Evolutionary conservation across 202 grass and related monocot species (phyloP).

Genomic region (Digitaria exilis): DNA sequence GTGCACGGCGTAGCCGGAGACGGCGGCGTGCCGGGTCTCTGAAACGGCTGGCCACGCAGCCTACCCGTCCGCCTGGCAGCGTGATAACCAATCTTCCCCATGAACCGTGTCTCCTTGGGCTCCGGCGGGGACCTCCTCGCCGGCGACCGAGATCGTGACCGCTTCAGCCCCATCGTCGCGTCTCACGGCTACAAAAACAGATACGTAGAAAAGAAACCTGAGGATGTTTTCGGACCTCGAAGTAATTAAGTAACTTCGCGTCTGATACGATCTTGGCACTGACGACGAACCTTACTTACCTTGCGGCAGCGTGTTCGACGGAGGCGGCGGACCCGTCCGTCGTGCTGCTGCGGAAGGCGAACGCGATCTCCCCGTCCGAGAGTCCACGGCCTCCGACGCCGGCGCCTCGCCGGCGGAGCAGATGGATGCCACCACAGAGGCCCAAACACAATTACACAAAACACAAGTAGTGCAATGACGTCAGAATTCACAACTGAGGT

Average conservation of each 20-base stretch:
- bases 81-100: neutral
- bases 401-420: neutral
- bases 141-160: neutral
- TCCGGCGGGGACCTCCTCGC: neutral
- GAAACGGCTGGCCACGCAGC: neutral
- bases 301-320: neutral
- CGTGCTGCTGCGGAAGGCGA: too few relatives aligned
- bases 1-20: neutral
- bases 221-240: neutral
- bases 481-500: too few relatives aligned
- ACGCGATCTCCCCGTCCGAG: neutral
- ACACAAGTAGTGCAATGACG: too few relatives aligned
- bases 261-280: neutral
- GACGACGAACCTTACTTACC: too few relatives aligned
- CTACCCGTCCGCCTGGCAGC: constrained; percentile 1
- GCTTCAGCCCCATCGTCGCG: neutral
- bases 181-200: neutral
- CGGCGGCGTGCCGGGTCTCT: constrained; percentile 1
- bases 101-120: neutral
- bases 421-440: too few relatives aligned
- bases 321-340: neutral
- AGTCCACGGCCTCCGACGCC: neutral
- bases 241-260: neutral
- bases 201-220: neutral
- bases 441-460: too few relatives aligned